A percentile compares a stretch with the other conserved stretches of the same genome.
These are phyloP conservation scores for Alternaria gaisen DNA, from an alignment of 2,329 filamentous ascomycete genomes.

Conservation along the genomic window DNA sequence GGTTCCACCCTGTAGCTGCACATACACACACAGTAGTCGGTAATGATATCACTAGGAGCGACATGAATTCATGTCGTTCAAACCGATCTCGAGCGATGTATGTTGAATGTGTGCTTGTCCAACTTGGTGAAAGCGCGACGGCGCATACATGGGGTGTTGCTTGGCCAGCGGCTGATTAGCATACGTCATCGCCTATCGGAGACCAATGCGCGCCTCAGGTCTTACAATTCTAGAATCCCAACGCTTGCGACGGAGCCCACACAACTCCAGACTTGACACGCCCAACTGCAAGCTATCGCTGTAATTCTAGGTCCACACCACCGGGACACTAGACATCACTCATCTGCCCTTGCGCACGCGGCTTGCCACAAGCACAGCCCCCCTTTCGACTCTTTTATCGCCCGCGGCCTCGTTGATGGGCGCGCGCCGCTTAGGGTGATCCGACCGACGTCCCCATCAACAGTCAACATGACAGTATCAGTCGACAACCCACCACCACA, in stretches of 20 bases:
- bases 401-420: conserved; percentile 17
- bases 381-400: conserved; percentile 11
- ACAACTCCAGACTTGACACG: not conserved
- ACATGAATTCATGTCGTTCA: conserved; percentile 48
- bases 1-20: conserved; percentile 14
- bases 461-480: conserved; percentile 5
- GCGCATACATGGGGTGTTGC: conserved; percentile 7
- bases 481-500: conserved; percentile 17
- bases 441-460: not conserved
- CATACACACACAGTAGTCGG: conserved; percentile 12
- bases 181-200: conserved; percentile 28
- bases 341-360: conserved; percentile 6
- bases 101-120: not conserved
- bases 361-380: conserved; percentile 24
- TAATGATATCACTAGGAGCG: conserved; percentile 29
- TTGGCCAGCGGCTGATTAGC: conserved; percentile 22
- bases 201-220: not conserved
- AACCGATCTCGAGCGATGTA: conserved; percentile 8
- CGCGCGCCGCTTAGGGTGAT: conserved; percentile 7
- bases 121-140: not conserved
- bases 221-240: conserved; percentile 18
- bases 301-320: not conserved
- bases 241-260: conserved; percentile 7
- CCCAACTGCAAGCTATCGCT: not conserved
- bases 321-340: not conserved